A percentile compares a stretch with the other conserved stretches of the same genome.
Conservation (phyloP, 1,284 basidiomycete genomes). For the Tylopilus sp. region DNA sequence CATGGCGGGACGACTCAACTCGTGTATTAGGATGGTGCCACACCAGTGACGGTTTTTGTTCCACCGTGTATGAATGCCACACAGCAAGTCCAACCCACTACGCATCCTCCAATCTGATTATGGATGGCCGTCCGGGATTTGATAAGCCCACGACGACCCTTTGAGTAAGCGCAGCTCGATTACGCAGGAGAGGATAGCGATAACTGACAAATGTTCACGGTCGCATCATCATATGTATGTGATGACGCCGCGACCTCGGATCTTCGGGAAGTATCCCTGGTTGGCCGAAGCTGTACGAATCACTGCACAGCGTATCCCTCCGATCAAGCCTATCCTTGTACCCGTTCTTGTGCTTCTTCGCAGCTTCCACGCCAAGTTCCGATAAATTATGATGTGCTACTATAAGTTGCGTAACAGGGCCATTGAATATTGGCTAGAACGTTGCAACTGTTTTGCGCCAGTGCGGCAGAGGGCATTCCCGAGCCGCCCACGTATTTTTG, state of each 20-base stretch:
- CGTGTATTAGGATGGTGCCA: neutral
- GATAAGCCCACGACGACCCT: neutral
- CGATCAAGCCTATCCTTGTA: conserved; percentile 4
- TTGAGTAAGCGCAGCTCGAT: neutral
- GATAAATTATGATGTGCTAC: conserved; percentile 7
- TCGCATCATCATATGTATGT: neutral
- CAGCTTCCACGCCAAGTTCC: neutral
- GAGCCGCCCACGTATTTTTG: conserved; percentile 8
- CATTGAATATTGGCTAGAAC: neutral
- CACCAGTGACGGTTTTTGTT: neutral
- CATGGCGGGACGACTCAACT: neutral
- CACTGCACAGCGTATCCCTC: neutral
- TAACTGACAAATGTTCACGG: neutral
- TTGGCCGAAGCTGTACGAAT: neutral
- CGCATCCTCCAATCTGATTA: conserved; percentile 1
- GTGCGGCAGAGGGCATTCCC: conserved; percentile 17
- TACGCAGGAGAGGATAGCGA: neutral
- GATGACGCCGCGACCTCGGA: neutral
- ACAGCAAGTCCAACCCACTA: conserved; percentile 9
- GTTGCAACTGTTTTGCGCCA: too few species aligned
- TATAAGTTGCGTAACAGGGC: neutral
- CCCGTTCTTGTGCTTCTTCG: neutral
- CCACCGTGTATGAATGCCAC: conserved; percentile 2
- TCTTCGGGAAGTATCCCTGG: neutral
- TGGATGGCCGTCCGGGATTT: neutral